A percentile compares a stretch with the other conserved stretches of the same genome.
phyloP scores from a whole-genome alignment of 225 moss, liverwort and hornwort genomes.

The Sphagnum tenellum region DNA sequence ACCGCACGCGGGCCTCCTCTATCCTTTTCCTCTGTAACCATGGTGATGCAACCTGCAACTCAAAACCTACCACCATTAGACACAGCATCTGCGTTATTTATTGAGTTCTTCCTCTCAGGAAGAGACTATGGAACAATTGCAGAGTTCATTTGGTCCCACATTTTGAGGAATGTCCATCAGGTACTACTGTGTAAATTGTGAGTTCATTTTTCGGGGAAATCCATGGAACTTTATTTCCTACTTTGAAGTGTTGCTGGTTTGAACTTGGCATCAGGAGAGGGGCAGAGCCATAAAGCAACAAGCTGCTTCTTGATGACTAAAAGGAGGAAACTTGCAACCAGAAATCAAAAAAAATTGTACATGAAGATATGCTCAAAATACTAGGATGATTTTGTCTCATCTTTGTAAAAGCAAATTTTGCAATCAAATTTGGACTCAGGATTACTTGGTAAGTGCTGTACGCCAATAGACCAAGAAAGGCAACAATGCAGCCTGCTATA shows the following conservation, averaged over 20 bases:
- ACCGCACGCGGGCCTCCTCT: constrained; percentile 79
- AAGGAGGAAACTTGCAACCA: too few relatives aligned
- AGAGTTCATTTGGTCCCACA: neutral
- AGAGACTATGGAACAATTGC: neutral
- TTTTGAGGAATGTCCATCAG: neutral
- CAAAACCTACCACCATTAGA: neutral
- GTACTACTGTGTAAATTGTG: too few relatives aligned
- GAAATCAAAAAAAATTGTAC: too few relatives aligned
- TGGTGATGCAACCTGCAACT: constrained; percentile 66
- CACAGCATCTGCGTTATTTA: too few relatives aligned
- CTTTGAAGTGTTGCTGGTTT: neutral
- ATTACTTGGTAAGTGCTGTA: constrained; percentile 83
- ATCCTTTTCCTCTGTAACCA: constrained; percentile 95
- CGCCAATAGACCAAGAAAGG: constrained; percentile 43
- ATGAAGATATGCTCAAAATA: too few relatives aligned
- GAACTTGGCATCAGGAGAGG: too few relatives aligned
- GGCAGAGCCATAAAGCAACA: too few relatives aligned
- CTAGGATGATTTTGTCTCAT: too few relatives aligned
- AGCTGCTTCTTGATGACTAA: too few relatives aligned
- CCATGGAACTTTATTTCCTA: neutral
- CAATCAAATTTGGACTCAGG: neutral
- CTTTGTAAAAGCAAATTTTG: neutral
- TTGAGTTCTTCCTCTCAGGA: too few relatives aligned
- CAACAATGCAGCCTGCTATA: constrained; percentile 54
- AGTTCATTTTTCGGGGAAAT: too few relatives aligned